These are phyloP conservation scores for Asterella californica DNA, from an alignment of 225 moss, liverwort and hornwort genomes.

Conservation along the genomic window DNA sequence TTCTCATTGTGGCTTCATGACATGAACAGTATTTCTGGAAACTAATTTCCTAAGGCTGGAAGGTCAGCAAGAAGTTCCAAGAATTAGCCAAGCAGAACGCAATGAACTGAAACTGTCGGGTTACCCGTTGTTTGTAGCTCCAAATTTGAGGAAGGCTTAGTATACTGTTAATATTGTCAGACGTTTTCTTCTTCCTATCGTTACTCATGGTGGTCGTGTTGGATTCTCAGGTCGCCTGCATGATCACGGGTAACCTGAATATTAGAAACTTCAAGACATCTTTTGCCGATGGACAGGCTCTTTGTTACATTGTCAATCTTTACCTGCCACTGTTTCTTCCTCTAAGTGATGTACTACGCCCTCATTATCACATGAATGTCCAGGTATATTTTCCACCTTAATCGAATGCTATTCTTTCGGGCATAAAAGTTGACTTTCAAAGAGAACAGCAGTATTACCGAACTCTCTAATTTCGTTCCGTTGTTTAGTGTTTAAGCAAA, in stretches of 20 bases:
- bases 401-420: not conserved
- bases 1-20: not conserved
- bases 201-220: not conserved
- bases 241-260: constrained; percentile 43
- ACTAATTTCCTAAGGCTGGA: not conserved
- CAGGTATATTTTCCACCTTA: not conserved
- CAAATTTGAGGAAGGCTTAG: not conserved
- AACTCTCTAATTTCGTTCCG: not conserved
- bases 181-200: not conserved
- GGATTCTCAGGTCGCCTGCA: constrained; percentile 53
- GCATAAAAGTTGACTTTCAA: not conserved
- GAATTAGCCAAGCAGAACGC: not conserved
- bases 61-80: not conserved
- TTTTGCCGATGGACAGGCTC: constrained; percentile 70
- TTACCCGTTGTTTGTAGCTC: no score
- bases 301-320: constrained; percentile 67
- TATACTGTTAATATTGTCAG: not conserved
- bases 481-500: not conserved
- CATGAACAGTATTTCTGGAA: not conserved
- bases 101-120: not conserved
- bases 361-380: constrained; percentile 24
- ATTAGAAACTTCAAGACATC: constrained; percentile 67
- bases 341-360: constrained; percentile 42
- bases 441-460: not conserved
- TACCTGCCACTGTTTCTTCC: constrained; percentile 64